Evolutionary conservation across 495 filamentous ascomycete species (phyloP).

Genomic region (Hyaloscypha variabilis): DNA sequence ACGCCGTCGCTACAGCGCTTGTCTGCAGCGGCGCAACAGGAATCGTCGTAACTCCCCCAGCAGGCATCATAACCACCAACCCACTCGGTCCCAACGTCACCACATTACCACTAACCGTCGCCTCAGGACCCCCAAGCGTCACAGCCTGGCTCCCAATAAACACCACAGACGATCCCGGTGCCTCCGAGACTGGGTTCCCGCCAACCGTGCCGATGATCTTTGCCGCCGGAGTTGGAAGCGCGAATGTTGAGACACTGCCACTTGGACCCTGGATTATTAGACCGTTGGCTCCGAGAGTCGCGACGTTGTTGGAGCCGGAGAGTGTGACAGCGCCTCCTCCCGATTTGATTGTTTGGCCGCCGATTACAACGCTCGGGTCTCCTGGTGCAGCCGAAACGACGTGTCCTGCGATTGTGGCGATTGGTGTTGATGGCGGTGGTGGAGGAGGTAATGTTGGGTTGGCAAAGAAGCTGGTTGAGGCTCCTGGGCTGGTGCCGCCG

Average conservation of each 20-base stretch:
- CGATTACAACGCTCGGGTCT: constrained; percentile 10
- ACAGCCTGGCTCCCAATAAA: constrained; percentile 20
- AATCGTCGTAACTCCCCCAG: constrained; percentile 13
- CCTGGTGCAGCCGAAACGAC: constrained; percentile 17
- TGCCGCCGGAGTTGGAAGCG: constrained; percentile 10
- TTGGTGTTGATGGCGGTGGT: background rate
- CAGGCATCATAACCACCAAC: constrained; percentile 14
- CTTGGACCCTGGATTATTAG: constrained; percentile 8
- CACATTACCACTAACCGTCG: constrained; percentile 8
- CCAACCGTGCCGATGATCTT: background rate
- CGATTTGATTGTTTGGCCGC: constrained; percentile 4
- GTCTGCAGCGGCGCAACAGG: background rate
- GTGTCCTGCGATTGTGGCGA: constrained; percentile 13
- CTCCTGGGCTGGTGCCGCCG: background rate
- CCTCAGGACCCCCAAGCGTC: constrained; percentile 6
- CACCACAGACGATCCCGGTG: constrained; percentile 17
- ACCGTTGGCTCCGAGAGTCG: constrained; percentile 1
- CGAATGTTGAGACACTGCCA: constrained; percentile 7
- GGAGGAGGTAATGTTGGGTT: constrained; percentile 1
- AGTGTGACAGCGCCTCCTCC: constrained; percentile 16
- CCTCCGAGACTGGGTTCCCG: constrained; percentile 2
- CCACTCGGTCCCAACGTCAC: constrained; percentile 14
- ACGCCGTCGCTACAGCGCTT: background rate
- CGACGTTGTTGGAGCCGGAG: constrained; percentile 6
- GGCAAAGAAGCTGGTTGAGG: background rate